Conservation (phyloP, 129 eudicot genomes). For the Solidago caesia region DNA sequence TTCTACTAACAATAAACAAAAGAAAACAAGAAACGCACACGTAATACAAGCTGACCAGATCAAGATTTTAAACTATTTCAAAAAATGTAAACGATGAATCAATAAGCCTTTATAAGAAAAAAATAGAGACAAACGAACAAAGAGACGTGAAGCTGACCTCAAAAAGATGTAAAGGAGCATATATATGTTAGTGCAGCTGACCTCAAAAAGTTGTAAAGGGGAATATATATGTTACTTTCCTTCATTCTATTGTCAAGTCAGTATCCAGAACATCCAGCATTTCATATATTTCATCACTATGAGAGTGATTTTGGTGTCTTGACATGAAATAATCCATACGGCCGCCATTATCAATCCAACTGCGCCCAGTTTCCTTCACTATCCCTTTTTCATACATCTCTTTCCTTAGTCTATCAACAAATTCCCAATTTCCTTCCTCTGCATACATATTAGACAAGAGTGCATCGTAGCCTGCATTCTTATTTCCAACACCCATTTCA, state of each 20-base stretch:
- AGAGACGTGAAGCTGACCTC: no score
- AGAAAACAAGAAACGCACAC: not conserved
- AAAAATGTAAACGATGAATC: constrained; percentile 8
- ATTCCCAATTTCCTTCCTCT: constrained; percentile 77
- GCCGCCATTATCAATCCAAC: constrained; percentile 76
- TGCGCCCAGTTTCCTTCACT: constrained; percentile 67
- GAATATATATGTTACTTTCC: constrained; percentile 22
- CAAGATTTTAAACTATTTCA: not conserved
- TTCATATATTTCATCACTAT: constrained; percentile 43
- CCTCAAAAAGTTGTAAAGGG: constrained; percentile 18
- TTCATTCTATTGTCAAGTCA: constrained; percentile 49
- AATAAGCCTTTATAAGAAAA: not conserved
- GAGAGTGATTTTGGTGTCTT: constrained; percentile 50
- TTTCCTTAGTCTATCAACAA: constrained; percentile 57
- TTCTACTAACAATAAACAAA: not conserved
- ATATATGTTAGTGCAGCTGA: constrained; percentile 11
- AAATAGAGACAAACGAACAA: not conserved
- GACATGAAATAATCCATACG: constrained; percentile 45
- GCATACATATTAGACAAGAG: constrained; percentile 78
- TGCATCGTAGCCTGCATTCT: constrained; percentile 60
- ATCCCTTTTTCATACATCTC: constrained; percentile 65
- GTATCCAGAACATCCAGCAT: constrained; percentile 46
- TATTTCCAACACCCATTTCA: constrained; percentile 48
- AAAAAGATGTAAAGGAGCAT: not conserved
- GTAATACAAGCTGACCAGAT: not conserved